These are phyloP conservation scores for Aquanectria penicillioides DNA, from an alignment of 2,329 filamentous ascomycete genomes.

Conservation along the genomic window DNA sequence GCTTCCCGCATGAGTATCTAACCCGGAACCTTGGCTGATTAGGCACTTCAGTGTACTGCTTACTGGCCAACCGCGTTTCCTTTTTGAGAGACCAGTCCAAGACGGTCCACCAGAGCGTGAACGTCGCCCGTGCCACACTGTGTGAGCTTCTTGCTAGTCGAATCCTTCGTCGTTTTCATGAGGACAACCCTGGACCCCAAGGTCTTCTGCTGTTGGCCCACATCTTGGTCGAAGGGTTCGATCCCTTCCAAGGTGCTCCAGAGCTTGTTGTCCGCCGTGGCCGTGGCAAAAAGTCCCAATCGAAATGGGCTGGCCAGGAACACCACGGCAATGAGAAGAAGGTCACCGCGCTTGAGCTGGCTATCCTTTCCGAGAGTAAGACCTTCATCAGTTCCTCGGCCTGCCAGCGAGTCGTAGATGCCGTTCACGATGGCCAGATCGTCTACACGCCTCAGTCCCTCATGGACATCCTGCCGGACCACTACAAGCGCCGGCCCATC, in stretches of 20 bases:
- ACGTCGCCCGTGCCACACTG: slow-evolving; percentile 72
- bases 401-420: slow-evolving; percentile 76
- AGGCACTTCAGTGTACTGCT: slow-evolving; percentile 68
- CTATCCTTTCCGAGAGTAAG: slow-evolving; percentile 78
- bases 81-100: slow-evolving; percentile 75
- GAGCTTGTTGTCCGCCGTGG: slow-evolving; percentile 63
- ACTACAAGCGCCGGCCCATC: slow-evolving; percentile 77
- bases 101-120: slow-evolving; percentile 75
- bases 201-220: slow-evolving; percentile 74
- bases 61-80: slow-evolving; percentile 76
- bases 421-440: slow-evolving; percentile 74
- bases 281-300: slow-evolving; percentile 34
- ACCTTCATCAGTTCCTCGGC: slow-evolving; percentile 72
- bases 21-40: slow-evolving; percentile 4
- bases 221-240: slow-evolving; percentile 76
- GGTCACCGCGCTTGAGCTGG: slow-evolving; percentile 75
- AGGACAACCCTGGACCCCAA: slow-evolving; percentile 70
- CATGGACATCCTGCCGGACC: slow-evolving; percentile 78
- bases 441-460: slow-evolving; percentile 77
- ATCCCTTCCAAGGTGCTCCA: slow-evolving; percentile 77
- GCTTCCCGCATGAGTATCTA: slow-evolving; percentile 23
- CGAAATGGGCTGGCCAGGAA: slow-evolving; percentile 52
- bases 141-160: slow-evolving; percentile 76
- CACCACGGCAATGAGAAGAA: slow-evolving; percentile 59
- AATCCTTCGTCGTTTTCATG: slow-evolving; percentile 73